phyloP scores from a whole-genome alignment of 805 yeast species.

The Wickerhamiella occidentalis region DNA sequence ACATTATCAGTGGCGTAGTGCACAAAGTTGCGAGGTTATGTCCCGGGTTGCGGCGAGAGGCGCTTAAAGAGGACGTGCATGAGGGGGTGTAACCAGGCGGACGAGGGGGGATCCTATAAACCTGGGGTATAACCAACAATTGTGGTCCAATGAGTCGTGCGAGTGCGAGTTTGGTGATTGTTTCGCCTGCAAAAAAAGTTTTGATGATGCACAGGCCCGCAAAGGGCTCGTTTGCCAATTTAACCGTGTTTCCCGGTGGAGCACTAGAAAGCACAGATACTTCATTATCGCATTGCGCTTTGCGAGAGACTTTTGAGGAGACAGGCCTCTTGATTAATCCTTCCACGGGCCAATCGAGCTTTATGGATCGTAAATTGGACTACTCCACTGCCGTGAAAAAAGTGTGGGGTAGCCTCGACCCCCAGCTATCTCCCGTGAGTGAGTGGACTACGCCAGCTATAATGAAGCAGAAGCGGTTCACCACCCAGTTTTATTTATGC shows the following conservation, averaged over 20 bases:
- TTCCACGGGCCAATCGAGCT: neutral
- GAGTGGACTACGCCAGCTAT: conserved; percentile 26
- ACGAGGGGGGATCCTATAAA: neutral
- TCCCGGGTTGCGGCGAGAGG: conserved; percentile 2
- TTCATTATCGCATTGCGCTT: conserved; percentile 22
- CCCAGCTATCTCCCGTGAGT: conserved; percentile 16
- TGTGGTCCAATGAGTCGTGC: neutral
- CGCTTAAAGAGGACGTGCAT: neutral
- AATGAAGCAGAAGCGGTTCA: conserved; percentile 20
- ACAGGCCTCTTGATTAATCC: conserved; percentile 25
- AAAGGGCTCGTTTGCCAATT: conserved; percentile 23
- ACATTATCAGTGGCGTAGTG: neutral
- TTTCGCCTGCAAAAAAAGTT: conserved; percentile 13
- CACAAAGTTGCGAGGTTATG: neutral
- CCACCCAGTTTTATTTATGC: conserved; percentile 24
- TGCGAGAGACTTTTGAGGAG: conserved; percentile 27
- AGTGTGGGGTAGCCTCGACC: too few relatives aligned
- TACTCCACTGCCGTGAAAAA: neutral
- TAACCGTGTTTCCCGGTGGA: conserved; percentile 28
- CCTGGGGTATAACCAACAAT: neutral
- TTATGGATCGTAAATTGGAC: neutral
- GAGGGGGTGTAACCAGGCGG: too few relatives aligned
- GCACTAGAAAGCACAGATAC: conserved; percentile 22
- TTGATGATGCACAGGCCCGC: conserved; percentile 24
- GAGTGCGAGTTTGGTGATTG: conserved; percentile 13